Base-by-base conservation (phyloP, 2,329 filamentous ascomycete species). In the Grosmannia huntii region DNA sequence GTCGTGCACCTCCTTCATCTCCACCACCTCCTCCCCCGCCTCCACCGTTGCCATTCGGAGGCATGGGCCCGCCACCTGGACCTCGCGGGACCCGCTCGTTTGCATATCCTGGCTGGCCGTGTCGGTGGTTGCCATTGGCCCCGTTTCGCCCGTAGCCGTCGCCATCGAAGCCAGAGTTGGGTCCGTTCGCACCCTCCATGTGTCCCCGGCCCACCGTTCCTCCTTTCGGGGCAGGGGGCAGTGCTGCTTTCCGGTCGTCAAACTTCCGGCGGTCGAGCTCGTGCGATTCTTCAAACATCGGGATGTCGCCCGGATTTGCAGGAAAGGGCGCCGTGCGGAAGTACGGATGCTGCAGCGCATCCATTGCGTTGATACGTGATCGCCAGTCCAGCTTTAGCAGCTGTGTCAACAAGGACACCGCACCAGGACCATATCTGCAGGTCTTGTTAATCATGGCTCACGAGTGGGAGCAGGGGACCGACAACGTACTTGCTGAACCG, bases 261-360 rank as follows among this genome's bases (percentile, higher is more conserved):
- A 90, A 92, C 71, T 92, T 95, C 69, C 90, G 84, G 55, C 92
- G 83, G 69, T 99, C 94, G n/a, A 97, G 77, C 71, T 99, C 94
- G 71, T 99, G 94, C 51, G 90, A 96, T 66, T 96, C 92, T 68
- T 95, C 89, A 67, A 96, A 97, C 19, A 76, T 81, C 2, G 94
- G 94, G n/a, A 99, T 80, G 55, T 97, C 90, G 62, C 87, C 85
- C 1, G 94, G 90, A 58, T 82, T 81, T 46, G 91, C 84, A 10
- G 94, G 94, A 5, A 87, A 76, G 4, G 94, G 94, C 1, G 80
- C 72, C 59, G 82, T 87, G 61, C 83, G 85, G 74, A 99, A 97
- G 71, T 96, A 99, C 1, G 89, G 84, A 66, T 99, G 94, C 62
- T 95, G 82, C 25, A 99, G 75, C 1, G 94, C 94, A 72, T 99